Evolutionary conservation across 805 yeast genomes (phyloP).

Genomic region (Danielia oregonensis): DNA sequence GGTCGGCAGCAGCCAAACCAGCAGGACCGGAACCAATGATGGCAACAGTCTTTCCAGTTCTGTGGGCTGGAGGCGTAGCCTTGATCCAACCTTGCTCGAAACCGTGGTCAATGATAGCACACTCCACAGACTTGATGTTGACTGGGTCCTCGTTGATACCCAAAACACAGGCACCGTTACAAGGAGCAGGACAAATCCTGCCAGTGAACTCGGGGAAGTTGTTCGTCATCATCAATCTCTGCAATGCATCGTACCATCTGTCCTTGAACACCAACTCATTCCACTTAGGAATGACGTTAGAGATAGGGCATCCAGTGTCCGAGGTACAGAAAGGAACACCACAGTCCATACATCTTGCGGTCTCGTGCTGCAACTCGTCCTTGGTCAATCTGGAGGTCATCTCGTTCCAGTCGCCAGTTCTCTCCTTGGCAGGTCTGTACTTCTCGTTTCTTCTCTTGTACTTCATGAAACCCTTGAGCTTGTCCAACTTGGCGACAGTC

Average conservation of each 20-base stretch:
- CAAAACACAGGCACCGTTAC: slow-evolving; percentile 92
- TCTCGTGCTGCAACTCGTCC: slow-evolving; percentile 84
- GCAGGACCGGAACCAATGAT: slow-evolving; percentile 96
- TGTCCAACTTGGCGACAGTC: slow-evolving; percentile 64
- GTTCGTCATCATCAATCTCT: slow-evolving; percentile 89
- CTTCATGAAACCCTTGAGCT: slow-evolving; percentile 87
- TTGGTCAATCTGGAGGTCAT: slow-evolving; percentile 75
- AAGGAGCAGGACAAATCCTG: slow-evolving; percentile 98
- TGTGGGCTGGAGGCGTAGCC: slow-evolving; percentile 70
- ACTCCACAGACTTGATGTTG: slow-evolving; percentile 93
- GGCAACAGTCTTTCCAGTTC: slow-evolving; percentile 86
- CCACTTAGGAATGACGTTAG: slow-evolving; percentile 97
- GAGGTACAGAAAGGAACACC: slow-evolving; percentile 99
- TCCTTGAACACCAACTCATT: slow-evolving; percentile 93
- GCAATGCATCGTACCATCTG: slow-evolving; percentile 91
- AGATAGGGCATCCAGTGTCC: slow-evolving; percentile 97
- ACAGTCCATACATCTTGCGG: slow-evolving; percentile 99
- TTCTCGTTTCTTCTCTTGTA: slow-evolving; percentile 85
- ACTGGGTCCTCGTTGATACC: slow-evolving; percentile 94
- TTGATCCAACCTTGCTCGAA: slow-evolving; percentile 95
- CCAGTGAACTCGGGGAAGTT: slow-evolving; percentile 99
- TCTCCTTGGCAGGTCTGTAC: slow-evolving; percentile 70
- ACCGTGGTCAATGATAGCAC: slow-evolving; percentile 94
- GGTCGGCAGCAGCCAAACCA: slow-evolving; percentile 96
- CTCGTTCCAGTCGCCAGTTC: slow-evolving; percentile 92